phyloP scores from a whole-genome alignment of 352 stramenopile species.

The Phytophthora nicotianae region DNA sequence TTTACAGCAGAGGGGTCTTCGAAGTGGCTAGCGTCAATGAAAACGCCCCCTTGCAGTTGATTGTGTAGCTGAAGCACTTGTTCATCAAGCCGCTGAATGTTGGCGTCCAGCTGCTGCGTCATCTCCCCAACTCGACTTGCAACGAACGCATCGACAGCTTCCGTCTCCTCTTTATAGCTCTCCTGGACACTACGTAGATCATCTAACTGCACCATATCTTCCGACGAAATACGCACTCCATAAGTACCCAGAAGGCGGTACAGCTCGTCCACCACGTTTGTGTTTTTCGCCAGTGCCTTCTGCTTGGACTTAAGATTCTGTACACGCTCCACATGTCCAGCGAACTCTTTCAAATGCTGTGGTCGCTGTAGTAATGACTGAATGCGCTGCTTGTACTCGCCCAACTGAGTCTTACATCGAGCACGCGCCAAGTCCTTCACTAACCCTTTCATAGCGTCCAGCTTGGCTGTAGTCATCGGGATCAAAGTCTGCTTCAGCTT shows the following conservation, averaged over 20 bases:
- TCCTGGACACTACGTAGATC: slow-evolving; percentile 88
- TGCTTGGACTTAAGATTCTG: slow-evolving; percentile 78
- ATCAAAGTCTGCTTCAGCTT: slow-evolving; percentile 94
- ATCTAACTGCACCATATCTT: slow-evolving; percentile 94
- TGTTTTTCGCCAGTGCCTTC: slow-evolving; percentile 84
- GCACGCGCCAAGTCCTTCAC: slow-evolving; percentile 90
- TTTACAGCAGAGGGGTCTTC: slow-evolving; percentile 85
- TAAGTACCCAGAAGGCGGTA: slow-evolving; percentile 93
- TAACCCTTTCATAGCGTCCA: slow-evolving; percentile 93
- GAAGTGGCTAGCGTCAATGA: slow-evolving; percentile 90
- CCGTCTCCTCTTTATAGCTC: slow-evolving; percentile 89
- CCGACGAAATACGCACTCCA: slow-evolving; percentile 89
- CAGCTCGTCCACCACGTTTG: slow-evolving; percentile 92
- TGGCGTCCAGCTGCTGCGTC: slow-evolving; percentile 91
- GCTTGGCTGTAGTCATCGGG: slow-evolving; percentile 91
- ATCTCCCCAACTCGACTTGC: slow-evolving; percentile 90
- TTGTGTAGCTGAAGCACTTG: slow-evolving; percentile 87
- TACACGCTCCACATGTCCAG: slow-evolving; percentile 82
- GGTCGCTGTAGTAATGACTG: slow-evolving; percentile 83
- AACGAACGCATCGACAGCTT: slow-evolving; percentile 86
- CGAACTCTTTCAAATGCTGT: slow-evolving; percentile 93
- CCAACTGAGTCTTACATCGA: slow-evolving; percentile 89
- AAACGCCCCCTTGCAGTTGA: slow-evolving; percentile 83
- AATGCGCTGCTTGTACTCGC: slow-evolving; percentile 92
- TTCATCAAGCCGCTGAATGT: slow-evolving; percentile 93